phyloP scores from a whole-genome alignment of 805 yeast species.

The Candida xiaguanensis region DNA sequence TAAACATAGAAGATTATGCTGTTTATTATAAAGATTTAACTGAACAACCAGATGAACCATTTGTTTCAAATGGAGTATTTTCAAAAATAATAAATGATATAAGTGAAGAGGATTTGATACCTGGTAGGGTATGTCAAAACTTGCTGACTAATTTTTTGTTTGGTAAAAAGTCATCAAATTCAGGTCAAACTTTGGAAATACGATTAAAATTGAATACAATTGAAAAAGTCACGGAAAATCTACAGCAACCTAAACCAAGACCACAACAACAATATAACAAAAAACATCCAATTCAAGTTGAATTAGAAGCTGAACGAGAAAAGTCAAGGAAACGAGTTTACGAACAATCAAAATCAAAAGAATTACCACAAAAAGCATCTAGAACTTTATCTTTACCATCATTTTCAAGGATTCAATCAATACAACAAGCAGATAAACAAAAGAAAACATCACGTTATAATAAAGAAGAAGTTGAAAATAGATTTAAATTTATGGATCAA shows the following conservation, averaged over 20 bases:
- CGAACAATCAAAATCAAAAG: neutral
- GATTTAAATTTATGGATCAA: constrained; percentile 38
- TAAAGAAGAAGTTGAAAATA: constrained; percentile 37
- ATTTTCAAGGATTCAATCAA: constrained; percentile 36
- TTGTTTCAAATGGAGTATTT: constrained; percentile 40
- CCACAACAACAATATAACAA: neutral
- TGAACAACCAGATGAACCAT: constrained; percentile 47
- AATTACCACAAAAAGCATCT: constrained; percentile 34
- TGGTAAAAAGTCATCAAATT: constrained; percentile 32
- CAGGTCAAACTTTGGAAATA: constrained; percentile 54
- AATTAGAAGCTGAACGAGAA: constrained; percentile 2
- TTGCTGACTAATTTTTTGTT: constrained; percentile 43
- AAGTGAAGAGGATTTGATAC: constrained; percentile 23
- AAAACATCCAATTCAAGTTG: constrained; percentile 4
- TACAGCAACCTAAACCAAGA: constrained; percentile 8
- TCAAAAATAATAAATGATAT: constrained; percentile 27
- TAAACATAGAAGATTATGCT: constrained; percentile 38
- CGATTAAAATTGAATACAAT: constrained; percentile 47
- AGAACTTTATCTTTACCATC: constrained; percentile 43
- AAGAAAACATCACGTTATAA: constrained; percentile 37
- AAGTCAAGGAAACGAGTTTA: constrained; percentile 3
- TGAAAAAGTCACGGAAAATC: constrained; percentile 15
- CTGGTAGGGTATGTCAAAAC: constrained; percentile 59
- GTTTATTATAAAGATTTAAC: constrained; percentile 45
- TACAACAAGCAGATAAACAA: constrained; percentile 39